These are phyloP conservation scores for Coix lacrymajobi DNA, from an alignment of 176 grass and related monocot species.

Conservation along the genomic window DNA sequence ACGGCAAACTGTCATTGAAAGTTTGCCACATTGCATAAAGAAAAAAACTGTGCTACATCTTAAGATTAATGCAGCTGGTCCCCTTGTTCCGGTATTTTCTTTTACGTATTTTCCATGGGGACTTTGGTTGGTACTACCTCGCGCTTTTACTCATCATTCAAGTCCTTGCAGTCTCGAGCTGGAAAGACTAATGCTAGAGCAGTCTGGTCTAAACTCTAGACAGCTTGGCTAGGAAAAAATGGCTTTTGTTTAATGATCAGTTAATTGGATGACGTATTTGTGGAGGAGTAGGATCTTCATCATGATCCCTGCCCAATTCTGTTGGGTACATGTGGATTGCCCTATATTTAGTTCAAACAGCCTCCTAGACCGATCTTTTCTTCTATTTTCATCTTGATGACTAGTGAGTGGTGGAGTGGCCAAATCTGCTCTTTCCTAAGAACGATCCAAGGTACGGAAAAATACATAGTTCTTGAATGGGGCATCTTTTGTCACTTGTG, in stretches of 20 bases:
- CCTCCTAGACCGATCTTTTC: not conserved
- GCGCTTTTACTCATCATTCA: not conserved
- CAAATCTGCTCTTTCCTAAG: not conserved
- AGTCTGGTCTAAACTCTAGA: conserved; percentile 6
- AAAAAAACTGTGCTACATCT: conserved; percentile 11
- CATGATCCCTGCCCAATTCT: not conserved
- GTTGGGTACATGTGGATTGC: not conserved
- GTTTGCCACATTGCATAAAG: not conserved
- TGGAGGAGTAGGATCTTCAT: not conserved
- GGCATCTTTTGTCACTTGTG: not conserved
- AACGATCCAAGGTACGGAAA: not conserved
- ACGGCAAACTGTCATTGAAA: not conserved
- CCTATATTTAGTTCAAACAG: not conserved
- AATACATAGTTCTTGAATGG: not conserved
- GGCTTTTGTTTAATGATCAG: conserved; percentile 7
- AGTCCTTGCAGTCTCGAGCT: conserved; percentile 21
- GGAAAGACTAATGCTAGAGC: conserved; percentile 21
- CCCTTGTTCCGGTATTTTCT: conserved; percentile 2
- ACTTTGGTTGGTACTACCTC: conserved; percentile 22
- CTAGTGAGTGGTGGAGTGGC: not conserved
- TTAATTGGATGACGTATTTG: conserved; percentile 11
- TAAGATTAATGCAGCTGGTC: conserved; percentile 3
- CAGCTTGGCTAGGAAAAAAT: conserved; percentile 19
- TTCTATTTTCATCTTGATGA: not conserved
- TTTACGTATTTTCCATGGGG: not conserved